Evolutionary conservation across 2,329 filamentous ascomycete species (phyloP).

Genomic region (Colletotrichum sp.): DNA sequence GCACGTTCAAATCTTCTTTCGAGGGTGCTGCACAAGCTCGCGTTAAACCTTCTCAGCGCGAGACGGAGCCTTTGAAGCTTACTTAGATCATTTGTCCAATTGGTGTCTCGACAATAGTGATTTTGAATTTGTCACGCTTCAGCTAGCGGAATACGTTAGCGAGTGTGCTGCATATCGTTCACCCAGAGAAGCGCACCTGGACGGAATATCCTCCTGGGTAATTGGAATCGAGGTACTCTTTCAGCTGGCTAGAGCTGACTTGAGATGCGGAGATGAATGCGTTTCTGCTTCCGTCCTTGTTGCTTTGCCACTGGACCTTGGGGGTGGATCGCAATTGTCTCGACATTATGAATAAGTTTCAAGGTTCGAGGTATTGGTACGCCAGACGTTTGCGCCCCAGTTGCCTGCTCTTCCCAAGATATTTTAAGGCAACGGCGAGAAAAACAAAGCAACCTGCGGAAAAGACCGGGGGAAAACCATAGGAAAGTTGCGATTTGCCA

Average conservation of each 20-base stretch:
- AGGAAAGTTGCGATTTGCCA: neutral
- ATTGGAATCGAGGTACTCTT: neutral
- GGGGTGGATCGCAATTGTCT: neutral
- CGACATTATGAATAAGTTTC: neutral
- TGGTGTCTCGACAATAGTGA: neutral
- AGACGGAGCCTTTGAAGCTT: neutral
- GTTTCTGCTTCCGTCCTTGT: neutral
- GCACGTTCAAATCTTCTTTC: neutral
- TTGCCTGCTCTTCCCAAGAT: neutral
- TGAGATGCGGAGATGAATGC: neutral
- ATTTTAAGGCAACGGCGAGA: neutral
- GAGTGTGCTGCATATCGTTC: accelerated
- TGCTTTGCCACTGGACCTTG: constrained; percentile 2
- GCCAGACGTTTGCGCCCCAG: neutral
- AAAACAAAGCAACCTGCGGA: neutral
- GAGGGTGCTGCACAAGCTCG: neutral
- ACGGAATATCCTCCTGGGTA: constrained; percentile 2
- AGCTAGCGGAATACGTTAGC: neutral
- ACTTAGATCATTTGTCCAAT: neutral
- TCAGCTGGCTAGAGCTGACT: constrained; percentile 4
- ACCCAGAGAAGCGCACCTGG: neutral
- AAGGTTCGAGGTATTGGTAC: too few relatives aligned
- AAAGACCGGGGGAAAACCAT: neutral
- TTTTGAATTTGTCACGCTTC: constrained; percentile 3
- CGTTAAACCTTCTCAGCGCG: neutral